phyloP scores from a whole-genome alignment of 2,329 filamentous ascomycete species.

The Colletotrichum higginsianum region DNA sequence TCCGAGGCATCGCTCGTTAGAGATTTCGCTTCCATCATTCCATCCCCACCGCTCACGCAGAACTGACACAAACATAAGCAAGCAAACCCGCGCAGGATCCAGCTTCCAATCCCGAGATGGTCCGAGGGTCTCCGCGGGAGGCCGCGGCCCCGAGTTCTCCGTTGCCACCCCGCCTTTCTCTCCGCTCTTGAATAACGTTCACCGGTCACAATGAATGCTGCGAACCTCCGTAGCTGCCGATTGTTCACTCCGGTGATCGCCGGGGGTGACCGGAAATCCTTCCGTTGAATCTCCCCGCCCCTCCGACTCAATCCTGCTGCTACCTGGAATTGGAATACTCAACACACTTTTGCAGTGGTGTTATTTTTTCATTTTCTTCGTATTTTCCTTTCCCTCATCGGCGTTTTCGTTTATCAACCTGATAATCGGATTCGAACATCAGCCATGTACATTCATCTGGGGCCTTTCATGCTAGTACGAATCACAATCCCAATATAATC shows the following conservation, averaged over 20 bases:
- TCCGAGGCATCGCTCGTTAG: not conserved
- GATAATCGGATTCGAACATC: no score
- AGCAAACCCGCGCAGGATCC: no score
- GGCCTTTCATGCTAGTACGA: not conserved
- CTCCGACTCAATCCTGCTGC: not conserved
- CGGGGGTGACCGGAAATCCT: not conserved
- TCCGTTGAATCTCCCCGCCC: not conserved
- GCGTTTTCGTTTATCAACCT: no score
- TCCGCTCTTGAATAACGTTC: conserved; percentile 24
- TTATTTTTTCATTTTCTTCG: not conserved
- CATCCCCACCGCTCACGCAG: conserved; percentile 17
- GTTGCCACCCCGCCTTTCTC: conserved; percentile 6
- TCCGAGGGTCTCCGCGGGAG: conserved; percentile 27
- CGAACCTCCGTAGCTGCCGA: conserved; percentile 8
- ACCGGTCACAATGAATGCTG: conserved; percentile 22
- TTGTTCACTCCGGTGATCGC: conserved; percentile 19
- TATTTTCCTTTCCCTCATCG: not conserved
- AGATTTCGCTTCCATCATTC: conserved; percentile 28
- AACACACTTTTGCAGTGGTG: not conserved
- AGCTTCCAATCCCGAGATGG: conserved; percentile 26
- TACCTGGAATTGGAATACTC: not conserved
- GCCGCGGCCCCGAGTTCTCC: conserved; percentile 16
- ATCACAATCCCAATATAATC: not conserved
- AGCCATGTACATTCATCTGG: not conserved
- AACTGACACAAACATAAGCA: conserved; percentile 6